Base-by-base conservation (phyloP, 2,329 filamentous ascomycete species). In the Lachnum nothofagi region DNA sequence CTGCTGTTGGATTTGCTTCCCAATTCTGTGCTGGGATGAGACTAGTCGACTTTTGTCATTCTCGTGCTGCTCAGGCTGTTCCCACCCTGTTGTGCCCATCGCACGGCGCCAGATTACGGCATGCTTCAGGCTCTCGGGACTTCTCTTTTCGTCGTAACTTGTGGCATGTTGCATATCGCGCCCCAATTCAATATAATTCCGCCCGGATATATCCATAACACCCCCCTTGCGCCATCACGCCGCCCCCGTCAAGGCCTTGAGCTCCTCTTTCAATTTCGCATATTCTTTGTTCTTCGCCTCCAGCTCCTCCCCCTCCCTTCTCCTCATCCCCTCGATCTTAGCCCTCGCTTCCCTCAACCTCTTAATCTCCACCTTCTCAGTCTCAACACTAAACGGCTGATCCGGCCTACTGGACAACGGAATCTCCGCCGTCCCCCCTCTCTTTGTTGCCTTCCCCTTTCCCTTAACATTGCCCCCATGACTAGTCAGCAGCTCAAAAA, bases 401-500 rank as follows among this genome's bases (percentile, higher is more conserved):
- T 77, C 83, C 2, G 82, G 80, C 7, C 79, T 75, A 61, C 80
- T 85, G 41, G 72, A 75, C 48, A 81, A 73, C 4, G 88, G 88
- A 54, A 94, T 82, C 72, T 89, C 82, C 48, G 87, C 87, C 42
- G 83, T 87, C 51, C 83, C 78, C 58, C 85, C 79, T 57, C 80
- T 57, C 63, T 62, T 62, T 55, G 73, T 83, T 80, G 23, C 78
- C 76, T 56, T 76, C 66, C 78, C 79, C 58, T 79, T 81, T 35
- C 78, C 79, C n/a, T 44, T 17, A 2, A 77, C 62, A 70, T 74
- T 53, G 78, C n/a, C n/a, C n/a, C n/a, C n/a, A n/a, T n/a, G 80
- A 22, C 83, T 80, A 2, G 90, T 97, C 53, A 98, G 75, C 23
- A 88, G 75, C 54, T 95, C 88, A 70, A 88, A 96, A 64, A 98